Base-by-base conservation (phyloP, 2,329 filamentous ascomycete species). In the Coniosporium tulheliwenetii region DNA sequence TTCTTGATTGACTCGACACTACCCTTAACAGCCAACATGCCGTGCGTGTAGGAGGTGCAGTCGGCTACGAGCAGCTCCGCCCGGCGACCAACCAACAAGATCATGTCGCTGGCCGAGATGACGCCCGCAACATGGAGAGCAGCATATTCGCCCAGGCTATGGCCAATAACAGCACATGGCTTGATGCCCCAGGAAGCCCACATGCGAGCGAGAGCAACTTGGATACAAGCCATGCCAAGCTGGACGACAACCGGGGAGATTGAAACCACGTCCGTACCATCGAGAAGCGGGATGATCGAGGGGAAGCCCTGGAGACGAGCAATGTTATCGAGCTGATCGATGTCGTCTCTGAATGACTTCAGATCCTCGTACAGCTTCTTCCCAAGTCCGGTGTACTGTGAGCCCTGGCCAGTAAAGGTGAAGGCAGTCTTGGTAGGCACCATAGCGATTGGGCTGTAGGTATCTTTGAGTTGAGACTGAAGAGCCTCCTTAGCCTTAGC, bases 91-190 rank as follows among this genome's bases (percentile, higher is more conserved):
- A 86, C 79, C 1, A 87, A 66, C 47, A 77, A 79, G 41, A 89
- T 72, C 52, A 80, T 75, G 53, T 85, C 81, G 48, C 73, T 74
- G 14, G 73, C 76, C 13, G 79, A 81, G 29, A 85, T 64, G 12
- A 85, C 79, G 39, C 79, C 81, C 40, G 81, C 77, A 34, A 77
- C 69, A 50, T 81, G 70, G 9, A 85, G 70, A 34, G 81, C 80
- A 32, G 81, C 79, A 50, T 84, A 85, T 56, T 85, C 80, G 40
- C 81, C 81, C 26, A 85, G 62, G 49, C 77, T 82, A 57, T 70
- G 67, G 32, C 67, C 67, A 45, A 70, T 65, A 43, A 70, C 71
- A 12, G 69, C 65, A 7, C 57, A 59, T 51, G 71, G 67, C 46
- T 73, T 62, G 55, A 78, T 54, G 39, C 66, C 67, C 65, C 65